These are phyloP conservation scores for Pestalotiopsis sp. DNA, from an alignment of 2,329 filamentous ascomycete genomes.

Conservation along the genomic window DNA sequence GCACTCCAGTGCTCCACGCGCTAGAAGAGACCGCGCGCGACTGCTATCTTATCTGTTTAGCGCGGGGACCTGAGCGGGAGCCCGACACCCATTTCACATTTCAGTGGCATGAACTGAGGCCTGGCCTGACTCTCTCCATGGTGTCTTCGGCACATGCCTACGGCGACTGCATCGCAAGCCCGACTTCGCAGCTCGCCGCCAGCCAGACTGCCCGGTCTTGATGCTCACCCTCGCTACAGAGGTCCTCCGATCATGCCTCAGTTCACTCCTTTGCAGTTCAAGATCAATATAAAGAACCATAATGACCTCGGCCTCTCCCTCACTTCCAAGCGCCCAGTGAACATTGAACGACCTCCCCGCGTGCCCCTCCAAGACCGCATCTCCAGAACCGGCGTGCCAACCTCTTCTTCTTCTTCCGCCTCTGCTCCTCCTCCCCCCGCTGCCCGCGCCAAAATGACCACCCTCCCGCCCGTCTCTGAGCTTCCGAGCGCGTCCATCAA, in stretches of 20 bases:
- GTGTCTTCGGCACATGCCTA: not conserved
- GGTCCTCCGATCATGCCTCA: constrained; percentile 12
- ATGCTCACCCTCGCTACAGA: not conserved
- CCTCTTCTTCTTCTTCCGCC: not conserved
- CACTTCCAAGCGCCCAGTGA: constrained; percentile 10
- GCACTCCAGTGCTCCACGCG: not conserved
- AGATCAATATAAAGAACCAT: constrained; percentile 13
- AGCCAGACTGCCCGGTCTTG: not conserved
- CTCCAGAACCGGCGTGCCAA: not conserved
- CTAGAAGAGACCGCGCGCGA: not conserved
- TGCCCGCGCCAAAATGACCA: constrained; percentile 14
- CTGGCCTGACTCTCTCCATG: no score
- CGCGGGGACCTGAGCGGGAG: not conserved
- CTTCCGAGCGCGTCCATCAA: constrained; percentile 58
- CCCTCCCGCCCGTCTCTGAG: constrained; percentile 59
- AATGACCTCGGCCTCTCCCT: constrained; percentile 15
- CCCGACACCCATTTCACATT: not conserved
- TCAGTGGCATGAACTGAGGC: no score
- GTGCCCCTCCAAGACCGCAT: constrained; percentile 12
- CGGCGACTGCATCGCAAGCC: not conserved
- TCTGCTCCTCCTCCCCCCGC: not conserved
- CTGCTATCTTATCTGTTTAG: not conserved
- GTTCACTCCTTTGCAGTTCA: constrained; percentile 16
- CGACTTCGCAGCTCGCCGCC: constrained; percentile 10
- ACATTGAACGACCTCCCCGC: constrained; percentile 12